Percentiles rank a stretch among this genome's conserved stretches.
Evolutionary conservation across 495 filamentous ascomycete genomes (phyloP).

Genomic region (Penicillium dipodomyicola): DNA sequence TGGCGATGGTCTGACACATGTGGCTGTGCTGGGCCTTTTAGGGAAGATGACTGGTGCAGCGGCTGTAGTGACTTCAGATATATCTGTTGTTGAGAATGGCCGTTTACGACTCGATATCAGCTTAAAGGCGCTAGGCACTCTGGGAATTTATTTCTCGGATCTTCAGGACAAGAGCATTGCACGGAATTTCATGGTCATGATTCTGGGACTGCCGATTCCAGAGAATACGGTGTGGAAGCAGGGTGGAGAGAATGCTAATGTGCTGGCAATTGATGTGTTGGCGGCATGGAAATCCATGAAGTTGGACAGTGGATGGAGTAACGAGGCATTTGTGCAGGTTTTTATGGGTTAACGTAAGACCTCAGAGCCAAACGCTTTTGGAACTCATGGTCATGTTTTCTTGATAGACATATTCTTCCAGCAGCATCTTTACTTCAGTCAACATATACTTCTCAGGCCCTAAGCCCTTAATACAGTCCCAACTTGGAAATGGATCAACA

Average conservation of each 20-base stretch:
- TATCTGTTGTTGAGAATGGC: constrained; percentile 56
- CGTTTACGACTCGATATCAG: constrained; percentile 58
- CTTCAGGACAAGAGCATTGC: constrained; percentile 58
- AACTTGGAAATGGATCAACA: not conserved
- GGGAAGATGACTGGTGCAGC: constrained; percentile 89
- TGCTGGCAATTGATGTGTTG: constrained; percentile 76
- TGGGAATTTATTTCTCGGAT: constrained; percentile 70
- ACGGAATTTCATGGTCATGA: constrained; percentile 70
- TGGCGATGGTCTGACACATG: constrained; percentile 27
- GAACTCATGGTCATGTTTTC: not conserved
- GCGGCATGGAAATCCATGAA: constrained; percentile 76
- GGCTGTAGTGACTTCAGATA: constrained; percentile 62
- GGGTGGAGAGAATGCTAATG: constrained; percentile 42
- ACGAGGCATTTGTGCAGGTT: constrained; percentile 75
- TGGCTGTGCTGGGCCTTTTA: constrained; percentile 76
- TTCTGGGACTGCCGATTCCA: constrained; percentile 68
- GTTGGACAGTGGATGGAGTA: constrained; percentile 72
- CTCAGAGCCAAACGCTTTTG: too few species aligned
- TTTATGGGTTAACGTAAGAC: constrained; percentile 35
- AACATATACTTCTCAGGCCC: not conserved
- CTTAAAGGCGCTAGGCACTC: constrained; percentile 76
- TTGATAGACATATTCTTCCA: not conserved
- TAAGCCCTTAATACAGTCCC: not conserved
- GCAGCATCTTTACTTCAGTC: not conserved
- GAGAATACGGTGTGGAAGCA: constrained; percentile 62